phyloP scores from a whole-genome alignment of 805 yeast genomes.

The Starmerella floris region DNA sequence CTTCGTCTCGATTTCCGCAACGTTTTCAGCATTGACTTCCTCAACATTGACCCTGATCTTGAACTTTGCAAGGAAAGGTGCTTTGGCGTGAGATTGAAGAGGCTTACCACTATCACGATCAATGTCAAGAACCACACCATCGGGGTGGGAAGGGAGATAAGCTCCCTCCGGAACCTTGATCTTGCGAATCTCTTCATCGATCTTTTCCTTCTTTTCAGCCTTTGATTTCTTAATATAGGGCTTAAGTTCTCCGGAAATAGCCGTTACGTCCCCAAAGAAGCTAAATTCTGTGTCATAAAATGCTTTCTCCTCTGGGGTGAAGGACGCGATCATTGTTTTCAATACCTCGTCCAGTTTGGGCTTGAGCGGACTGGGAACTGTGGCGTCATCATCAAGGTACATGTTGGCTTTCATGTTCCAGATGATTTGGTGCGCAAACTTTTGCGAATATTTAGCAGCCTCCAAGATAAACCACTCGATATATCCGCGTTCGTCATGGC shows the following conservation, averaged over 20 bases:
- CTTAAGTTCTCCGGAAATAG: slow-evolving; percentile 85
- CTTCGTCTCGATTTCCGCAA: slow-evolving; percentile 9
- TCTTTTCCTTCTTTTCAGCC: slow-evolving; percentile 90
- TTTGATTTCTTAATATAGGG: slow-evolving; percentile 89
- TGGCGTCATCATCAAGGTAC: slow-evolving; percentile 77
- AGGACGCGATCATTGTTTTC: slow-evolving; percentile 45
- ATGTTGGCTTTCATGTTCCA: slow-evolving; percentile 97
- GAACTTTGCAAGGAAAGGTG: slow-evolving; percentile 96
- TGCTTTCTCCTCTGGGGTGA: slow-evolving; percentile 44
- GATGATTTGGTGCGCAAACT: slow-evolving; percentile 93
- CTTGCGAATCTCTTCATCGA: slow-evolving; percentile 86
- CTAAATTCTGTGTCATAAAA: slow-evolving; percentile 75
- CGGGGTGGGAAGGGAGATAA: slow-evolving; percentile 91
- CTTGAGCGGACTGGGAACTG: slow-evolving; percentile 65
- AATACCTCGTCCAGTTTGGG: slow-evolving; percentile 70
- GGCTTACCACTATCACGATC: slow-evolving; percentile 88
- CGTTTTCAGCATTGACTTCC: slow-evolving; percentile 18
- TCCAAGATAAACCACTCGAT: slow-evolving; percentile 81
- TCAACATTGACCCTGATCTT: slow-evolving; percentile 46
- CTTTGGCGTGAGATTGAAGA: slow-evolving; percentile 94
- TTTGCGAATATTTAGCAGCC: slow-evolving; percentile 77
- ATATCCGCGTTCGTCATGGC: slow-evolving; percentile 71
- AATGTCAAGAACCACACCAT: slow-evolving; percentile 84
- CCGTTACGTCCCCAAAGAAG: slow-evolving; percentile 82
- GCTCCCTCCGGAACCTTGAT: slow-evolving; percentile 68